phyloP scores from a whole-genome alignment of 805 yeast species.

The Candida verbasci region DNA sequence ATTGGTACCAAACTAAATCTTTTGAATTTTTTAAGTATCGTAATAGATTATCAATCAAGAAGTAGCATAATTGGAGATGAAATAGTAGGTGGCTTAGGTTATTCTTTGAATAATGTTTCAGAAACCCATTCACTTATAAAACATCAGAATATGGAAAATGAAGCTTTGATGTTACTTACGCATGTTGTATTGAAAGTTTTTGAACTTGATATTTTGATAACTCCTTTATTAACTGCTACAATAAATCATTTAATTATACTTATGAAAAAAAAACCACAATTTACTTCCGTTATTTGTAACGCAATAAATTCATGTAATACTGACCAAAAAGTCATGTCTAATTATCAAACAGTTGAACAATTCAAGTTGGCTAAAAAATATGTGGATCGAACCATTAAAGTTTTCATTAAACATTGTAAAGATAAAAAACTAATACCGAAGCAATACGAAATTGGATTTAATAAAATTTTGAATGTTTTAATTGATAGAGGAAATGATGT shows the following conservation, averaged over 20 bases:
- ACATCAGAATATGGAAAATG: slow-evolving; percentile 54
- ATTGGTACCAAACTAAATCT: slow-evolving; percentile 62
- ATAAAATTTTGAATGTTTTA: slow-evolving; percentile 25
- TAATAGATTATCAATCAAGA: slow-evolving; percentile 42
- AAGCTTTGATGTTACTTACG: slow-evolving; percentile 65
- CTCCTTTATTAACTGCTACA: slow-evolving; percentile 61
- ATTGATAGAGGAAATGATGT: slow-evolving; percentile 37
- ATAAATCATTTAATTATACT: slow-evolving; percentile 60
- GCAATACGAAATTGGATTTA: slow-evolving; percentile 22
- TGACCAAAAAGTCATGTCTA: slow-evolving; percentile 50
- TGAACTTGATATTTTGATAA: slow-evolving; percentile 49
- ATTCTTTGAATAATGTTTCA: slow-evolving; percentile 48
- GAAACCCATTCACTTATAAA: slow-evolving; percentile 64
- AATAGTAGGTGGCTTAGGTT: slow-evolving; percentile 22
- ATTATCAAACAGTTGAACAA: slow-evolving; percentile 38
- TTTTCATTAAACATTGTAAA: slow-evolving; percentile 35
- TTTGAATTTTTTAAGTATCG: slow-evolving; percentile 58
- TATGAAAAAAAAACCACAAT: slow-evolving; percentile 62
- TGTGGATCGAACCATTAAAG: slow-evolving; percentile 55
- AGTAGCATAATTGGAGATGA: slow-evolving; percentile 25
- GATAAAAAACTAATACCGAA: slow-evolving; percentile 33
- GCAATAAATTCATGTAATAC: slow-evolving; percentile 60
- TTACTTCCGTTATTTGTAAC: slow-evolving; percentile 52
- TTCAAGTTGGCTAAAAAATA: slow-evolving; percentile 58
- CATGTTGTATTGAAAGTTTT: slow-evolving; percentile 49